Base-by-base conservation (phyloP, 2,329 filamentous ascomycete species). In the Pseudocercospora vitis region DNA sequence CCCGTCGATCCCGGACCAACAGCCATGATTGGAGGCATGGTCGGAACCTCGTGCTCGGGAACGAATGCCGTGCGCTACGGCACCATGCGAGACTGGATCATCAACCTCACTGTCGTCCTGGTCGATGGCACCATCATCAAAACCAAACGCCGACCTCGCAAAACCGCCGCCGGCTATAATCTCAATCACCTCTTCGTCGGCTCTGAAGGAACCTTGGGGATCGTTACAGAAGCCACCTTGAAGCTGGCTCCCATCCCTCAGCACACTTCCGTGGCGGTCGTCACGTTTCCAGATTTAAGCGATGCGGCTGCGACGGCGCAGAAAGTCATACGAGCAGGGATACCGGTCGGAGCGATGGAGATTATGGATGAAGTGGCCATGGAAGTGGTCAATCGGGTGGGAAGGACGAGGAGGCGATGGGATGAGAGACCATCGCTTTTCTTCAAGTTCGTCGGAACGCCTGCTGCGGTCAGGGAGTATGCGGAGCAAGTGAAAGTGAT, bases 291-390 rank as follows among this genome's bases (percentile, higher is more conserved):
- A 0, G 83, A 80, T 0, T 89, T 91, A 57, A 81, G 86, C 23
- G 83, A 88, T 68, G 89, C 89, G 0, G 88, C 88, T 0, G 79
- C 84, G 0, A 86, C 87, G 0, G 88, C 88, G 0, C 85, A 86
- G 2, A 81, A 81, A 47, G 82, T 92, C n/a, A 87, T 92, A 78
- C 83, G 87, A 63, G 79, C 83, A 1, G 87, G 86, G 0, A 77
- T 90, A 2, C 87, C 85, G 0, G 79, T 91, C 6, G 86, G 85
- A 0, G 86, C 86, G 4, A 87, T 91, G 83, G 89, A 94, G 71
- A 84, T 94, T 61, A 89, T 94, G 86, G 89, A 92, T 66, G 88
- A 92, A 52, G 87, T 91, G 3, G 87, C 91, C 70, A 92, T 94
- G 88, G 80, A 77, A 57, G 87, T 91, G 0, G 85, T 92, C 67